Base-by-base conservation (phyloP, 768 basidiomycete genomes). In the Xerocomellus chrysenteron region DNA sequence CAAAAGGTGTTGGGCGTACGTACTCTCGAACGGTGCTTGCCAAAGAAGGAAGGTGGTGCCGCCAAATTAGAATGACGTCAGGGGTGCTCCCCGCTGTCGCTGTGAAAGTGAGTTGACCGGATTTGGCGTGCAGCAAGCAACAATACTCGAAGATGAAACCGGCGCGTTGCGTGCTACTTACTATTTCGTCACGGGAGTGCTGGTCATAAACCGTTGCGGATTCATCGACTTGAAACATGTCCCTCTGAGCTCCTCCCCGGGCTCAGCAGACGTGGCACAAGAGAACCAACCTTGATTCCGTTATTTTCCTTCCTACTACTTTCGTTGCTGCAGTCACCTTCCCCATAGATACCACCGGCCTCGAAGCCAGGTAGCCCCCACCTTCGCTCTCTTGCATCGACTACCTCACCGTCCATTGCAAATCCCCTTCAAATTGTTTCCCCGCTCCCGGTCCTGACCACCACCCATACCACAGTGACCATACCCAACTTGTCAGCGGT, bases 11-110 rank as follows among this genome's bases (percentile, higher is more conserved):
- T 28, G 26, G 26, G 26, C 26, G 5, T 28, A 28, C 26, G 26
- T 28, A 28, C 26, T 28, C 26, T 28, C 26, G 26, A 28, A 28
- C 26, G 26, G 26, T 28, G 30, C 9, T 32, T 32, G 30, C 30
- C 30, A 28, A 42, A 54, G 1, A 30, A 46, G 55, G 62, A 59
- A 63, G 49, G 61, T 60, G 57, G 62, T 0, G 54, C 46, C n/a
- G 51, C 46, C 5, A 54, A 40, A 47, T 17, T 50, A 7, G 2
- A 19, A 61, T 66, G 65, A 66, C 65, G 65, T 66, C 65, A 66
- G 55, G 65, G 64, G 61, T 66, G 2, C 41, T 52, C 19, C n/a
- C 32, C 37, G 24, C 40, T 43, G 21, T 21, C 21, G 21, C 21
- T 37, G 14, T 14, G 36, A 37, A 26, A 14, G 37, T 1, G 14